A percentile compares a stretch with the other conserved stretches of the same genome.
Conservation (phyloP, 2,329 filamentous ascomycete species). For the Colletotrichum euphorbiae region DNA sequence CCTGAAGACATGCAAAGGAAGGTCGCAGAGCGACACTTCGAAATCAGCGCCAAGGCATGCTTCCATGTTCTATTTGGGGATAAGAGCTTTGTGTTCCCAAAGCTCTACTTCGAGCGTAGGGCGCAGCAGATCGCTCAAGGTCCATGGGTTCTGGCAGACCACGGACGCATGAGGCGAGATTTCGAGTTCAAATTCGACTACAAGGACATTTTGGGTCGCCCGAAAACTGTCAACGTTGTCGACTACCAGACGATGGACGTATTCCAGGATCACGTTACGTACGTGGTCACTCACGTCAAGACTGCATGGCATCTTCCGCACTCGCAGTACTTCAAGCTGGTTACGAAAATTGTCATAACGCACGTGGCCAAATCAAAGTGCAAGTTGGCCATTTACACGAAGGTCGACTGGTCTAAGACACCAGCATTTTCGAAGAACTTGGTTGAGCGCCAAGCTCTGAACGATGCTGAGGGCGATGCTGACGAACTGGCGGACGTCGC, state of each 20-base stretch:
- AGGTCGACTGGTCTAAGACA: slow-evolving; percentile 85
- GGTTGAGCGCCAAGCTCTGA: slow-evolving; percentile 77
- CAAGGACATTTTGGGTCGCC: slow-evolving; percentile 72
- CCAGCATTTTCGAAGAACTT: slow-evolving; percentile 71
- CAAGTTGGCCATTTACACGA: slow-evolving; percentile 88
- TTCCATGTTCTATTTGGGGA: slow-evolving; percentile 98
- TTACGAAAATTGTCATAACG: slow-evolving; percentile 93
- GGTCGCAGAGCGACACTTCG: slow-evolving; percentile 84
- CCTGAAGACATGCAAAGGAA: slow-evolving; percentile 83
- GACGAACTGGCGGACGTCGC: slow-evolving; percentile 81
- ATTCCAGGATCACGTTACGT: slow-evolving; percentile 79
- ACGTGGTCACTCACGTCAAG: slow-evolving; percentile 72
- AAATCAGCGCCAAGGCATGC: slow-evolving; percentile 91
- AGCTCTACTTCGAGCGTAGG: slow-evolving; percentile 85
- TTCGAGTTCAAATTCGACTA: slow-evolving; percentile 84
- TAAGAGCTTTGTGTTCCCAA: slow-evolving; percentile 93
- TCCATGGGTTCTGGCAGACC: slow-evolving; percentile 81
- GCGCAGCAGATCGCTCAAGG: slow-evolving; percentile 86
- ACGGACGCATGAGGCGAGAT: slow-evolving; percentile 78
- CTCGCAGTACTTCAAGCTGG: slow-evolving; percentile 80
- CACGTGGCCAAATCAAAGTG: slow-evolving; percentile 92
- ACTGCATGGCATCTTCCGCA: slow-evolving; percentile 88
- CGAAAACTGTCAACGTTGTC: slow-evolving; percentile 71
- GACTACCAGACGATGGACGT: slow-evolving; percentile 91
- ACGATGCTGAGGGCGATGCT: slow-evolving; percentile 78